These are phyloP conservation scores for Bocquillonia castaneifolia DNA, from an alignment of 441 rosid species.

Conservation along the genomic window DNA sequence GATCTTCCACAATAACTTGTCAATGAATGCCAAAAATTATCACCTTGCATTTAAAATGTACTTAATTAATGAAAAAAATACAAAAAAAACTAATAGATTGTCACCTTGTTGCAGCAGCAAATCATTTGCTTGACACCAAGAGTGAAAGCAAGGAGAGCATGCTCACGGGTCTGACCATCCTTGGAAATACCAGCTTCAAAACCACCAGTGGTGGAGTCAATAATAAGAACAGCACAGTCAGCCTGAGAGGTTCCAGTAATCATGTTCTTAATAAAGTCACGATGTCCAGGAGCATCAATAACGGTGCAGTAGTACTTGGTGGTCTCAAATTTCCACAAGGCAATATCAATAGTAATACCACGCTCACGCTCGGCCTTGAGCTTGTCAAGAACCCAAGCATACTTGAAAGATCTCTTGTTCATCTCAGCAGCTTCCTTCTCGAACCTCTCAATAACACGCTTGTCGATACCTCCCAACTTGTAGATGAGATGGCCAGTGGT, in stretches of 20 bases:
- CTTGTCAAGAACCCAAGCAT: constrained; percentile 83
- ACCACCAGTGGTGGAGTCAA: constrained; percentile 61
- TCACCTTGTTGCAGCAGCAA: constrained; percentile 73
- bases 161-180: constrained; percentile 76
- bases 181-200: constrained; percentile 70
- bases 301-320: constrained; percentile 63
- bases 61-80: too few relatives aligned
- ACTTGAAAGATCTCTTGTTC: constrained; percentile 60
- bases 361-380: constrained; percentile 86
- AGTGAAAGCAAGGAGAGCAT: constrained; percentile 67
- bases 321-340: constrained; percentile 73
- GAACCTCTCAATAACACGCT: constrained; percentile 74
- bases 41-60: too few relatives aligned
- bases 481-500: constrained; percentile 79
- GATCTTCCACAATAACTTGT: too few relatives aligned
- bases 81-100: background rate
- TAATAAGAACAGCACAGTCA: constrained; percentile 64
- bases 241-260: constrained; percentile 74
- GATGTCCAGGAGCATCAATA: constrained; percentile 63
- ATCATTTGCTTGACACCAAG: constrained; percentile 86
- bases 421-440: constrained; percentile 44
- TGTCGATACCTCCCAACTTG: constrained; percentile 81
- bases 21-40: too few relatives aligned
- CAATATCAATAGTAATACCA: constrained; percentile 78
- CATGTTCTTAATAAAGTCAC: constrained; percentile 70